phyloP scores from a whole-genome alignment of 306 rosid species.

The Pueraria montana region DNA sequence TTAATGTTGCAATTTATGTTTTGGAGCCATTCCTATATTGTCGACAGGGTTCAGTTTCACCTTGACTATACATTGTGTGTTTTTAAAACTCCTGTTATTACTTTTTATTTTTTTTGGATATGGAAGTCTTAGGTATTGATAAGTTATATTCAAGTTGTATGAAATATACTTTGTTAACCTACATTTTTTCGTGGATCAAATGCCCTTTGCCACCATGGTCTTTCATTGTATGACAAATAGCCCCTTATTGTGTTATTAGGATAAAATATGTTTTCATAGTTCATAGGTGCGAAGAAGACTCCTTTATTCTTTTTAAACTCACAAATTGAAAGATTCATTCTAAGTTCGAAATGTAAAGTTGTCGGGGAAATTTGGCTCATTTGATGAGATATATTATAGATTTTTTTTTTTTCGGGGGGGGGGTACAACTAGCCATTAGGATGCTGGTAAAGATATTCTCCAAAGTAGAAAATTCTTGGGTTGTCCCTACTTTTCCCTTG shows the following conservation, averaged over 20 bases:
- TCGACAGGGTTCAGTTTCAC: constrained; percentile 32
- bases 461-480: background rate
- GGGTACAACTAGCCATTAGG: background rate
- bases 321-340: constrained; percentile 11
- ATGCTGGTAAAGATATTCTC: background rate
- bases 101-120: background rate
- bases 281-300: background rate
- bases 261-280: constrained; percentile 30
- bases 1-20: constrained; percentile 10
- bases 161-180: constrained; percentile 17
- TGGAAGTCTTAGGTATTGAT: background rate
- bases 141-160: constrained; percentile 15
- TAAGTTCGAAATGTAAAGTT: too few species aligned
- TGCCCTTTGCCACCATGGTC: background rate
- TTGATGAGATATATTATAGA: too few species aligned
- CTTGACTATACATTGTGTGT: background rate
- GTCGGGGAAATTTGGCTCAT: too few species aligned
- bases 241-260: constrained; percentile 16
- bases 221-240: background rate
- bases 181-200: background rate
- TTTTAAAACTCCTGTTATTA: constrained; percentile 6
- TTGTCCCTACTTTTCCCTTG: background rate
- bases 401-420: too few species aligned
- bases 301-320: background rate
- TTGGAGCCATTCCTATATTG: constrained; percentile 28